phyloP scores from a whole-genome alignment of 2,329 filamentous ascomycete genomes.

The Ustilaginoidea virens region DNA sequence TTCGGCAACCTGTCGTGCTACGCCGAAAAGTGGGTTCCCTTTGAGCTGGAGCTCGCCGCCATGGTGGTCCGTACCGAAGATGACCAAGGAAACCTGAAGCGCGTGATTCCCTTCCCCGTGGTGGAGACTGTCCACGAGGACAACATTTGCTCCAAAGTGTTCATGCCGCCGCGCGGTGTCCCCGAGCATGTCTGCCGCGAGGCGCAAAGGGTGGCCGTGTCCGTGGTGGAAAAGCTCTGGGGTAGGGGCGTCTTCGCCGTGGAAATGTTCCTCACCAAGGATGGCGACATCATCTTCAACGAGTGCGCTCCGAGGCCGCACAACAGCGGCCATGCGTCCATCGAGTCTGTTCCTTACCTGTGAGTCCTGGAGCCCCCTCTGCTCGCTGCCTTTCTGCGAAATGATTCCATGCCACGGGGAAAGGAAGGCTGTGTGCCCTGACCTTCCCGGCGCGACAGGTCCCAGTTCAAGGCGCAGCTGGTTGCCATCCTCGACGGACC shows the following conservation, averaged over 20 bases:
- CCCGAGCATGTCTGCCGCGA: conserved; percentile 40
- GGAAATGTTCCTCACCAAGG: conserved; percentile 77
- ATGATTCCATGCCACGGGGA: neutral
- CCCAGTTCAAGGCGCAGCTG: conserved; percentile 85
- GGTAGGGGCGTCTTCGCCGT: conserved; percentile 92
- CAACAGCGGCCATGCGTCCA: conserved; percentile 91
- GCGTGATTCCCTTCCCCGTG: conserved; percentile 60
- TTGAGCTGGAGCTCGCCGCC: conserved; percentile 75
- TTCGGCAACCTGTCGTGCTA: conserved; percentile 63
- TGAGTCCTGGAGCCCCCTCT: neutral
- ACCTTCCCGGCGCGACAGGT: conserved; percentile 19
- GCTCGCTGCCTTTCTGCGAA: neutral
- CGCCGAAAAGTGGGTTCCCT: conserved; percentile 79
- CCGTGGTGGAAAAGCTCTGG: conserved; percentile 65
- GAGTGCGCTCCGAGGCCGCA: conserved; percentile 52
- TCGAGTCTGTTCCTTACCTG: conserved; percentile 72
- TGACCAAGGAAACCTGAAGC: conserved; percentile 29
- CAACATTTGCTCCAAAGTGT: conserved; percentile 86
- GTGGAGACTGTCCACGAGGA: conserved; percentile 95
- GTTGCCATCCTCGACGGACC: conserved; percentile 58
- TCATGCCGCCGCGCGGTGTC: conserved; percentile 65
- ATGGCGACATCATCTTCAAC: conserved; percentile 29
- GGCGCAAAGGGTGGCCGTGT: conserved; percentile 62
- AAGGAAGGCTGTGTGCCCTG: neutral
- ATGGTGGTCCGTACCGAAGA: conserved; percentile 90